Percentiles rank a stretch among this genome's conserved stretches.
These are phyloP conservation scores for Mollisiaceae sp. DNA, from an alignment of 2,329 filamentous ascomycete species.

Conservation along the genomic window DNA sequence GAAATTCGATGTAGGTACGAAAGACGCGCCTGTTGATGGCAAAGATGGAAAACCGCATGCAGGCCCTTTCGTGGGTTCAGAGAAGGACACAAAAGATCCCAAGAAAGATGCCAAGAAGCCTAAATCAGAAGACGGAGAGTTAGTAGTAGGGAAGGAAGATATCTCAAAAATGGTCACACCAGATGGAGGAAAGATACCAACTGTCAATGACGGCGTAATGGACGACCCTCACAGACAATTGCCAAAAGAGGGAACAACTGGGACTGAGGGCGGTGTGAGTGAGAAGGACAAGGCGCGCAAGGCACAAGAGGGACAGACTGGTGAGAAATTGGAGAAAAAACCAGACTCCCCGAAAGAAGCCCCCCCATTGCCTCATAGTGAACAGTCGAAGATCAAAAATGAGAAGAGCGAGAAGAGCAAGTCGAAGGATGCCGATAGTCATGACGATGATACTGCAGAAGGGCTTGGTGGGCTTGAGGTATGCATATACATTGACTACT, in stretches of 20 bases:
- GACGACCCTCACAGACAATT: conserved; percentile 78
- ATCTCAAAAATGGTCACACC: conserved; percentile 55
- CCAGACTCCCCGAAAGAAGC: conserved; percentile 86
- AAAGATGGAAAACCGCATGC: conserved; percentile 92
- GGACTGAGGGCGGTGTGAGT: conserved; percentile 87
- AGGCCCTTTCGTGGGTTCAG: conserved; percentile 76
- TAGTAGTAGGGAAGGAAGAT: conserved; percentile 50
- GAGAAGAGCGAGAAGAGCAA: conserved; percentile 44
- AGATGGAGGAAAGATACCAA: conserved; percentile 65
- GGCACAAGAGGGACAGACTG: conserved; percentile 68
- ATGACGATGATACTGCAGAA: conserved; percentile 39
- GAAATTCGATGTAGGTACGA: conserved; percentile 56
- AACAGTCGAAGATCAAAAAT: conserved; percentile 69
- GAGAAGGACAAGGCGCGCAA: conserved; percentile 82
- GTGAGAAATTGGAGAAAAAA: conserved; percentile 71
- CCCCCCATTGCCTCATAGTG: conserved; percentile 79
- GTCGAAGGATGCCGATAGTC: conserved; percentile 45
- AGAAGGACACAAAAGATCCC: conserved; percentile 56
- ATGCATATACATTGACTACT: conserved; percentile 32
- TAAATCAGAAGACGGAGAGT: conserved; percentile 42
- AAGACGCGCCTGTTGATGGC: conserved; percentile 89
- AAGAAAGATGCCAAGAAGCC: conserved; percentile 43
- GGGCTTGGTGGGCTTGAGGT: conserved; percentile 62
- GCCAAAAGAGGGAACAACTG: conserved; percentile 84
- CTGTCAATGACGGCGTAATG: conserved; percentile 84